Evolutionary conservation across 768 basidiomycete genomes (phyloP).

Genomic region (Wakefieldia striispora): DNA sequence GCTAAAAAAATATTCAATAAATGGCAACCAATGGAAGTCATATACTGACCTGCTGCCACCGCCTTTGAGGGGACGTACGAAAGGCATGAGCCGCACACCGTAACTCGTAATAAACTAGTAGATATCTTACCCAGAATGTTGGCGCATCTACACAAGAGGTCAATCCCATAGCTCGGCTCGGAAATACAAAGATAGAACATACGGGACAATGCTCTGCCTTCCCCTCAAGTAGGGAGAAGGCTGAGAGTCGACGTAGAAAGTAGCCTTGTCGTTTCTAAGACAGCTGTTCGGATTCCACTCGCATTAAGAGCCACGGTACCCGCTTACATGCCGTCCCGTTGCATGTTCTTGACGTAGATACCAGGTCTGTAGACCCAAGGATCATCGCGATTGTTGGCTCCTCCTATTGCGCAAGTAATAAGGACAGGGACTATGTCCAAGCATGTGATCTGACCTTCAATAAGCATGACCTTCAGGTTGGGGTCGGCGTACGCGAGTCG

Average conservation of each 20-base stretch:
- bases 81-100: not conserved
- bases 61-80: conserved; percentile 27
- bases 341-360: conserved; percentile 72
- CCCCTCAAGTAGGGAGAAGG: conserved; percentile 58
- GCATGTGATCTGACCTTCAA: conserved; percentile 48
- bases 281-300: not conserved
- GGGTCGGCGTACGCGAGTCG: conserved; percentile 71
- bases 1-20: conserved; percentile 31
- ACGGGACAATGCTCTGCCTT: conserved; percentile 67
- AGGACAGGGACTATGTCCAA: not conserved
- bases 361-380: conserved; percentile 75
- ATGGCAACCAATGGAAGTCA: not conserved
- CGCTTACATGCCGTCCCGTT: conserved; percentile 62
- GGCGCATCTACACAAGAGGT: conserved; percentile 46
- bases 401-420: conserved; percentile 36
- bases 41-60: conserved; percentile 51
- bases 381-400: conserved; percentile 70
- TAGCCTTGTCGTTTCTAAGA: conserved; percentile 71
- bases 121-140: conserved; percentile 51
- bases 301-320: not conserved
- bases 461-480: conserved; percentile 71
- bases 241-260: conserved; percentile 65
- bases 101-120: not conserved
- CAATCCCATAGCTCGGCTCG: not conserved
- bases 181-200: conserved; percentile 22